Evolutionary conservation across 2,329 filamentous ascomycete genomes (phyloP).

Genomic region (Fusarium avenaceum): DNA sequence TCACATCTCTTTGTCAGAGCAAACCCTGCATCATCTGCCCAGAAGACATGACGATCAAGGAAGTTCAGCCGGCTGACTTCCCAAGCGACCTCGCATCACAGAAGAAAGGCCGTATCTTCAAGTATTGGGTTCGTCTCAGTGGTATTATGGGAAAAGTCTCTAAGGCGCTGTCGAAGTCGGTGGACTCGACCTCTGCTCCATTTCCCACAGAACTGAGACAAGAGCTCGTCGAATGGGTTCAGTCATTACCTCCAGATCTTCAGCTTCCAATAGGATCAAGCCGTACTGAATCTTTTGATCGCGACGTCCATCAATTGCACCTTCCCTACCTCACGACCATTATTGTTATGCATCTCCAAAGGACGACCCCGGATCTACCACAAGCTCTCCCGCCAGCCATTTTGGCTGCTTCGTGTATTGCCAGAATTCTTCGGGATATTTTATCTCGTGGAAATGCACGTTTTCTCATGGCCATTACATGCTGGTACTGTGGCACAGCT

Average conservation of each 20-base stretch:
- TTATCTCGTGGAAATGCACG: slow-evolving; percentile 55
- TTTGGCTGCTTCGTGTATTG: slow-evolving; percentile 40
- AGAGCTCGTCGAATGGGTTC: slow-evolving; percentile 39
- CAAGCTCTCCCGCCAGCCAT: slow-evolving; percentile 41
- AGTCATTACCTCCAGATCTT: slow-evolving; percentile 31
- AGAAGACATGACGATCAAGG: slow-evolving; percentile 57
- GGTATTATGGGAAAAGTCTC: slow-evolving; percentile 57
- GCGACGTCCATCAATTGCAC: slow-evolving; percentile 59
- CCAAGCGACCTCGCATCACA: slow-evolving; percentile 51
- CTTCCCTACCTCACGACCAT: slow-evolving; percentile 59
- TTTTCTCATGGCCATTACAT: slow-evolving; percentile 59
- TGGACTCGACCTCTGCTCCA: slow-evolving; percentile 4
- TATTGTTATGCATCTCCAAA: slow-evolving; percentile 56
- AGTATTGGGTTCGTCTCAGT: slow-evolving; percentile 59
- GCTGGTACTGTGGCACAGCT: slow-evolving; percentile 59
- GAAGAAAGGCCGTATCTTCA: slow-evolving; percentile 56
- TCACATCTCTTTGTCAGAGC: slow-evolving; percentile 59
- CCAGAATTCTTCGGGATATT: slow-evolving; percentile 52
- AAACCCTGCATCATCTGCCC: slow-evolving; percentile 60
- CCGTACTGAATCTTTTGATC: slow-evolving; percentile 53
- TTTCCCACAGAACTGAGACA: slow-evolving; percentile 36
- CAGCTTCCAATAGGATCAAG: slow-evolving; percentile 30
- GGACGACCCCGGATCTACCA: slow-evolving; percentile 54
- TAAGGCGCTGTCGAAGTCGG: slow-evolving; percentile 51
- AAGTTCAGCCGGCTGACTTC: slow-evolving; percentile 57